These are phyloP conservation scores for Phytophthora fragariae DNA, from an alignment of 352 stramenopile species.

Conservation along the genomic window DNA sequence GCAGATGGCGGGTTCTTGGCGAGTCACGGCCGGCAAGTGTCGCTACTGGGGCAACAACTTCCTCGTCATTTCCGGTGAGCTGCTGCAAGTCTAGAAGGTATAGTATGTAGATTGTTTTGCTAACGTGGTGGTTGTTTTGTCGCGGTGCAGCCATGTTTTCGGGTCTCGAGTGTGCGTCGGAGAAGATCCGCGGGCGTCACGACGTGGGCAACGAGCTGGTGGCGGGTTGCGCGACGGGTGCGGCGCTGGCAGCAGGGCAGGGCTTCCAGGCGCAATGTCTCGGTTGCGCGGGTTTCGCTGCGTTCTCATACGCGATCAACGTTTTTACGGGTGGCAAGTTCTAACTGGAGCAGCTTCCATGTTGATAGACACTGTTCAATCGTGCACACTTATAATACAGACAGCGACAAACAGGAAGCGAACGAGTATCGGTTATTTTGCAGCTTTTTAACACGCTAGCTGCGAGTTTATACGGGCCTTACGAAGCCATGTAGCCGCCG, in stretches of 20 bases:
- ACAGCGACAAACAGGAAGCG: background rate
- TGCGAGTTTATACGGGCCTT: slow-evolving; percentile 10
- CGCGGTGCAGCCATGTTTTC: slow-evolving; percentile 91
- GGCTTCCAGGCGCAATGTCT: slow-evolving; percentile 94
- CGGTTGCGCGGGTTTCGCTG: slow-evolving; percentile 93
- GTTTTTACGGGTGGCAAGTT: slow-evolving; percentile 85
- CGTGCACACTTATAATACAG: slow-evolving; percentile 25
- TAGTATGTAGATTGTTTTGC: too few relatives aligned
- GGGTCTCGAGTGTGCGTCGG: slow-evolving; percentile 93
- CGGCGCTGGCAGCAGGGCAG: slow-evolving; percentile 93
- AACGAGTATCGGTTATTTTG: background rate
- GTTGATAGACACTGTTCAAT: slow-evolving; percentile 27
- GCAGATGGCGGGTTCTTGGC: slow-evolving; percentile 74
- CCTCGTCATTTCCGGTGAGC: slow-evolving; percentile 80
- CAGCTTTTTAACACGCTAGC: slow-evolving; percentile 1
- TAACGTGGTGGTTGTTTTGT: background rate
- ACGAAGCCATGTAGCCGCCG: slow-evolving; percentile 64
- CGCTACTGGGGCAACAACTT: slow-evolving; percentile 90
- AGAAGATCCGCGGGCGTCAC: slow-evolving; percentile 95
- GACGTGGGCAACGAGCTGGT: slow-evolving; percentile 96
- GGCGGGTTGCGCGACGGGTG: slow-evolving; percentile 95
- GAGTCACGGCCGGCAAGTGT: slow-evolving; percentile 78
- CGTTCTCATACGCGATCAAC: slow-evolving; percentile 93
- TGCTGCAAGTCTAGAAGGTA: background rate
- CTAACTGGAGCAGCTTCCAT: slow-evolving; percentile 36